Evolutionary conservation across 2,329 filamentous ascomycete genomes (phyloP), one percentile per base, ranked within the genome.

Genomic region (Penicillium sp.): DNA sequence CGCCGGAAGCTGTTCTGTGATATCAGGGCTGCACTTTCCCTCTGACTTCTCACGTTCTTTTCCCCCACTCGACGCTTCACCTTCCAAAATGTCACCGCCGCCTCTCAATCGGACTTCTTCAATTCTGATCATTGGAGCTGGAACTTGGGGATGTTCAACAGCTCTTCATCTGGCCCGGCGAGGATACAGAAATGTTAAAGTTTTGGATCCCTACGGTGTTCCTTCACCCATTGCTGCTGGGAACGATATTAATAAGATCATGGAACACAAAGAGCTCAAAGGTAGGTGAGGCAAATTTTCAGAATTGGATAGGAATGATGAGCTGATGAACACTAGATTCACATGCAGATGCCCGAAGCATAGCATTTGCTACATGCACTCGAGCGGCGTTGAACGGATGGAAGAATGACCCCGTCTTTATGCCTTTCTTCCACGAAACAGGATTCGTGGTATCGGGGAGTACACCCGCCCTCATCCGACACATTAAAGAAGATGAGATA

Each of bases 71-170:
- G n/a, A 18, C 33, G 8, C 3, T 34, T 34, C 13, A 13, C 34
- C 12, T 23, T 41, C 15, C 45, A 18, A 33, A 3, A 57, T 55
- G 54, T 16, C 50, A 23, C 29, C 45, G 8, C 31, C 36, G 6
- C 21, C 18, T 12, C 38, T 60, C 8, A 47, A 16, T 21, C n/a
- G 18, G 1, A n/a, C 31, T 12, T 61, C 59, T 15, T 60, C 57
- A 9, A 70, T 63, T 43, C 62, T 80, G 21, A 76, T 81, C 34
- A 62, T 81, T 45, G 78, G 79, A 8, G 76, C 72, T 21, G 80
- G 79, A 9, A 80, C 79, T 0, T 81, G 79, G 67, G 80, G 79
- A 12, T 74, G 74, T 31, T 77, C 75, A 7, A 80, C 79, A n/a
- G 79, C 79, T n/a, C 68, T 80, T 18, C 74, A 81, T 58, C 70